Percentiles rank a stretch among this genome's conserved stretches.
These are phyloP conservation scores for Puccinia horiana DNA, from an alignment of 1,284 basidiomycete species.

Conservation along the genomic window DNA sequence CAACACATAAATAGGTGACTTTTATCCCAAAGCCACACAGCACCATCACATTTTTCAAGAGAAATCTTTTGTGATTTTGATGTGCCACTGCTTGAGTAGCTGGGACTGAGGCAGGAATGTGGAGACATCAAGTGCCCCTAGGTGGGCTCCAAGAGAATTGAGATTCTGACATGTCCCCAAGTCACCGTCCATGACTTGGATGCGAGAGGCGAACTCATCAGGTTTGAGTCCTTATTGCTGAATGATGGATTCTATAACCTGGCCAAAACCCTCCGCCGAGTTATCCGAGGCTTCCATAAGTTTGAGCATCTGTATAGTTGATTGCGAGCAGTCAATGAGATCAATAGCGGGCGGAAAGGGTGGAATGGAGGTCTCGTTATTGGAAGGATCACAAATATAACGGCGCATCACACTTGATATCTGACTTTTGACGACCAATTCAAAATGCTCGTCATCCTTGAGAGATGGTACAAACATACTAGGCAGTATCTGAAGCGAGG, in stretches of 20 bases:
- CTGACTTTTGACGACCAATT: background rate
- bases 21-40: too few species aligned
- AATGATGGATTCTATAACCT: background rate
- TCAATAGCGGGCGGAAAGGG: background rate
- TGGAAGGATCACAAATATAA: background rate
- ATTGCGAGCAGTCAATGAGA: background rate
- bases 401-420: background rate
- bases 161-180: background rate
- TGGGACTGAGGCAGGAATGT: too few species aligned
- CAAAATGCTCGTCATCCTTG: background rate
- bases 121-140: too few species aligned
- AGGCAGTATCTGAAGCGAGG: background rate
- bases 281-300: background rate
- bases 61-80: too few species aligned
- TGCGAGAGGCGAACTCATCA: background rate
- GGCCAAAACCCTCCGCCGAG: background rate
- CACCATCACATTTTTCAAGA: too few species aligned
- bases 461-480: background rate
- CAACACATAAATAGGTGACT: too few species aligned
- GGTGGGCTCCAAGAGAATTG: background rate
- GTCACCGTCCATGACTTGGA: conserved; percentile 5
- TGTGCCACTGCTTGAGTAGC: too few species aligned
- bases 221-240: background rate
- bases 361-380: background rate
- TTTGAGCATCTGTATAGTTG: background rate